phyloP scores from a whole-genome alignment of 345 rosid species.

The Populus tremula region DNA sequence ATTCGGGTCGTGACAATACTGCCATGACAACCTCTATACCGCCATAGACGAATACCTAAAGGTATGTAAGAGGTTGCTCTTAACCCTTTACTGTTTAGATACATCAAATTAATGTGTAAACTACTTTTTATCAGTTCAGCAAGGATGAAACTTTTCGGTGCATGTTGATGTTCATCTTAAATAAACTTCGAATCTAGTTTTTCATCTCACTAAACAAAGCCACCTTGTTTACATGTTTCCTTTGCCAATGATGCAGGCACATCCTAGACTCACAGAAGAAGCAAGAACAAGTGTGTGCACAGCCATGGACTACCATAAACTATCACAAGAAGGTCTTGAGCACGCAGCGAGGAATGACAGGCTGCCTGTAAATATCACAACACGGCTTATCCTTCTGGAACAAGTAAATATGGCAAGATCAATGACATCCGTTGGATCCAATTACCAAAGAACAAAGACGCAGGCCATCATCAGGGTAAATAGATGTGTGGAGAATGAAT shows the following conservation, averaged over 20 bases:
- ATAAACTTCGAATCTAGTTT: too few relatives aligned
- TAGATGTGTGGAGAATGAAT: constrained; percentile 19
- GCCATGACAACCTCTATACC: constrained; percentile 44
- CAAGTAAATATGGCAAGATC: constrained; percentile 44
- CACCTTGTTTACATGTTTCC: background rate
- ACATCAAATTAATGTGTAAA: too few relatives aligned
- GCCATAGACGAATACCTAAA: constrained; percentile 57
- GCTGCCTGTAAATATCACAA: constrained; percentile 32
- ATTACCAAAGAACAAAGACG: constrained; percentile 31
- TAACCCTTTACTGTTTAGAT: background rate
- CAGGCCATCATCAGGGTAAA: constrained; percentile 27
- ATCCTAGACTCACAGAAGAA: constrained; percentile 44
- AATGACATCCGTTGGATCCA: constrained; percentile 24
- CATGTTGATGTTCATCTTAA: too few relatives aligned
- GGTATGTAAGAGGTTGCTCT: constrained; percentile 22
- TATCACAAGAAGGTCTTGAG: constrained; percentile 45
- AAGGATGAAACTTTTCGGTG: too few relatives aligned
- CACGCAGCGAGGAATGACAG: constrained; percentile 44
- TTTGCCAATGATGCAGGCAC: constrained; percentile 35
- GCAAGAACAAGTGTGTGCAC: constrained; percentile 38
- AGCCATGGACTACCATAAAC: constrained; percentile 46
- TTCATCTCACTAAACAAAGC: too few relatives aligned
- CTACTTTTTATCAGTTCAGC: too few relatives aligned
- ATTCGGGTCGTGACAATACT: too few relatives aligned
- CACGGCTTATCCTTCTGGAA: constrained; percentile 39